Base-by-base conservation (phyloP, 2,329 filamentous ascomycete genomes). In the Talaromyces verruculosus region DNA sequence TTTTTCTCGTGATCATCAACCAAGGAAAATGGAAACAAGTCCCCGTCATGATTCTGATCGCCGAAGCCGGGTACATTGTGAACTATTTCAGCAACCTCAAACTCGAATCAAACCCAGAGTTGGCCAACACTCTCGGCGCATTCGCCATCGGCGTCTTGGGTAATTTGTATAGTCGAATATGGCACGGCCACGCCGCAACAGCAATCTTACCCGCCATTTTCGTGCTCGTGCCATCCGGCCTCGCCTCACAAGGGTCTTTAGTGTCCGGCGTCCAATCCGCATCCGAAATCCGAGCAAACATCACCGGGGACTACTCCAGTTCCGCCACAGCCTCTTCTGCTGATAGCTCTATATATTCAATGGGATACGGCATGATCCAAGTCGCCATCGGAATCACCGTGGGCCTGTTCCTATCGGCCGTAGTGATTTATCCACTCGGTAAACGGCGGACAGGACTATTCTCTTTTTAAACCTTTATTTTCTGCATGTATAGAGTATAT, bases 181-280 rank as follows among this genome's bases (percentile, higher is more conserved):
- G 89, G 13, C 92, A 93, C 74, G 91, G 90, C 1, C 85, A 96
- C 2, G 93, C 93, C 0, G 92, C 92, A 0, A 91, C 92, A 0
- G 90, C 91, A 1, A 91, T 97, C 83, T 80, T 97, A 10, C 93
- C 93, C 0, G 93, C 90, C 5, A 96, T 97, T 69, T 96, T 96
- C 68, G 85, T 88, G 1, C 85, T 88, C 67, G 86, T 89, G 0
- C 87, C 87, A 0, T 85, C 82, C 2, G 87, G 86, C 1, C 77
- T 89, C 2, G 84, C 86, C 2, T 85, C 86, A 0, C 81, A 80
- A 62, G 87, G 87, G 0, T 83, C 81, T 4, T 73, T 89, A 19
- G 81, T 89, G 1, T 80, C 82, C 0, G 86, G 87, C 15, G 79
- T 89, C 53, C 82, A 82, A 10, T 84, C 81, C 2, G 86, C 87